Evolutionary conservation across 2,329 filamentous ascomycete species (phyloP).

Genomic region (Lanzia echinophila): DNA sequence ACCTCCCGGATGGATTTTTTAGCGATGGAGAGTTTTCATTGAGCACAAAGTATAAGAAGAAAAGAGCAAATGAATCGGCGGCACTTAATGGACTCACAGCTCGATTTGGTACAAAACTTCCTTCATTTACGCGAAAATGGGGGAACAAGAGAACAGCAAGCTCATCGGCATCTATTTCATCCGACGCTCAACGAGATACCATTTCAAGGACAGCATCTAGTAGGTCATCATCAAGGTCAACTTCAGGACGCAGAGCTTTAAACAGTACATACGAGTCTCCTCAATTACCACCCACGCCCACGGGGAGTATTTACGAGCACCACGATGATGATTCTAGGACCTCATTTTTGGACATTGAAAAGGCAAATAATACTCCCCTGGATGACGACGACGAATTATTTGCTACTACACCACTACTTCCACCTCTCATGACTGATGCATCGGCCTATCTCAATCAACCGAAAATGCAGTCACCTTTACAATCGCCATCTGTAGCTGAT

Average conservation of each 20-base stretch:
- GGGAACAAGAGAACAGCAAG: conserved; percentile 40
- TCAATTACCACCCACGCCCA: conserved; percentile 53
- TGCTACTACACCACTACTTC: conserved; percentile 77
- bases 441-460: conserved; percentile 42
- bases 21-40: conserved; percentile 54
- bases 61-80: conserved; percentile 51
- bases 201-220: conserved; percentile 61
- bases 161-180: conserved; percentile 15
- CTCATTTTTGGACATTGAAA: conserved; percentile 44
- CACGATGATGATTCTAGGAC: conserved; percentile 41
- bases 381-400: conserved; percentile 54
- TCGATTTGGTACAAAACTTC: conserved; percentile 55
- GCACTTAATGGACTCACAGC: conserved; percentile 56
- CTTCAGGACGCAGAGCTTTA: conserved; percentile 42
- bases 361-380: conserved; percentile 42
- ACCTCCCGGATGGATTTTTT: conserved; percentile 54
- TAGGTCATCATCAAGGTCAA: conserved; percentile 71
- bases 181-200: conserved; percentile 22
- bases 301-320: conserved; percentile 56
- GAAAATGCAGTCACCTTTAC: conserved; percentile 69
- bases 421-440: conserved; percentile 62
- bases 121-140: conserved; percentile 48
- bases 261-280: conserved; percentile 43
- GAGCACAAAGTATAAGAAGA: conserved; percentile 48
- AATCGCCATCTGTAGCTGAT: conserved; percentile 75